Conservation (phyloP, 768 basidiomycete genomes). For the Boletellus emodensis region DNA sequence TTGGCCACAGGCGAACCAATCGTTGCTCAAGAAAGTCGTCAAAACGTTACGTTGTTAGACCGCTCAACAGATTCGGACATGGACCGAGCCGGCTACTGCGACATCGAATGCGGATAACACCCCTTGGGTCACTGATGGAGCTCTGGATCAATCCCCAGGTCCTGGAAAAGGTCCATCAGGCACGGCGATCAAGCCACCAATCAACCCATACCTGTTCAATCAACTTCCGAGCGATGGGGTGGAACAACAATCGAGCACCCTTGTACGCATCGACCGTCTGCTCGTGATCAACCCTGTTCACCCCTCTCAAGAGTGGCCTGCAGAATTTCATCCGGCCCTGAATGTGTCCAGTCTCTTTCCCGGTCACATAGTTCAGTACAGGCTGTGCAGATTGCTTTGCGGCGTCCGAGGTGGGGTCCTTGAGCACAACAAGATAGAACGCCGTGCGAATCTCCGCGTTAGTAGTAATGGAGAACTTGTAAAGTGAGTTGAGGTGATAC, state of each 20-base stretch:
- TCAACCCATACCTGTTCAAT: slow-evolving; percentile 43
- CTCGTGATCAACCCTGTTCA: slow-evolving; percentile 33
- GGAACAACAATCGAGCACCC: slow-evolving; percentile 36
- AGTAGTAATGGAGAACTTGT: slow-evolving; percentile 37
- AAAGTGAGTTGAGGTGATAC: slow-evolving; percentile 40
- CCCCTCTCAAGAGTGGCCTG: slow-evolving; percentile 42
- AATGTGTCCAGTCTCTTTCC: slow-evolving; percentile 37
- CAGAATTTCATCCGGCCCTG: slow-evolving; percentile 58
- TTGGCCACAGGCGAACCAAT: too few species aligned
- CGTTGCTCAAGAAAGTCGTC: too few species aligned
- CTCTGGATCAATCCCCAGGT: background rate
- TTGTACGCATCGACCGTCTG: slow-evolving; percentile 36
- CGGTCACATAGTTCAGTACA: slow-evolving; percentile 46
- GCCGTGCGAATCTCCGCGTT: slow-evolving; percentile 52
- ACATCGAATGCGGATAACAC: background rate
- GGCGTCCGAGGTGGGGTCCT: slow-evolving; percentile 31
- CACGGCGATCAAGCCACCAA: background rate
- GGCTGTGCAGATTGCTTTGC: slow-evolving; percentile 32
- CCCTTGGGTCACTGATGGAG: background rate
- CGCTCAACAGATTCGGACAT: too few species aligned
- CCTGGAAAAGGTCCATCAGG: background rate
- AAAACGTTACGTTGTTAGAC: too few species aligned
- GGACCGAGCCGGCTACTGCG: too few species aligned
- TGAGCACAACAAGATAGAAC: slow-evolving; percentile 49
- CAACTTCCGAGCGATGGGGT: slow-evolving; percentile 48